Base-by-base conservation (phyloP, 1,139 yeast genomes). In the Candida dubliniensis region DNA sequence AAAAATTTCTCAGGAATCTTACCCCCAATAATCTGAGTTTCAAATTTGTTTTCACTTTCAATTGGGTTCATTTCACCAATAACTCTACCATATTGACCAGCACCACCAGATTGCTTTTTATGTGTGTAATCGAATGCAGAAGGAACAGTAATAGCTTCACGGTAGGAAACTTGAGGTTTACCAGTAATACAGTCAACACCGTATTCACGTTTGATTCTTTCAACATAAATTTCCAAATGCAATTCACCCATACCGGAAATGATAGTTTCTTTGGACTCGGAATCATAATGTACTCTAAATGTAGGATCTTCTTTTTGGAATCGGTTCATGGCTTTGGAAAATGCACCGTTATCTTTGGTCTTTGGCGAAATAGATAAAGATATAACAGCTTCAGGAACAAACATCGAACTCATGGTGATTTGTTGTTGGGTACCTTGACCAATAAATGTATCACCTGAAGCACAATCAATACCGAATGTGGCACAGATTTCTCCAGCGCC, bases 401-500 rank as follows among this genome's bases (percentile, higher is more conserved):
- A 93, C 99, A 93, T 93, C 8, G 98, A 88, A 47, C 95, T 83
- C 98, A 93, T 91, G 48, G 97, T 84, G 58, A 87, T 85, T 54
- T 83, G 76, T 48, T 82, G 73, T 38, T 79, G 77, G 41, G 95
- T 91, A 58, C 87, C 95, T 29, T 63, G 69, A 18, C 74, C 74
- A 42, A 96, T 86, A 67, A 93, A 93, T 8, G 98, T 90, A 64
- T 93, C 99, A 61, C 99, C 99, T 8, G 99, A 95, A n/a, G 98
- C 86, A 77, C 99, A 93, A 67, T 95, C 99, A 57, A 93, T 87
- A 69, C 99, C 99, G 60, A 95, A 93, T 50, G 99, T 93, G 44
- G 99, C 99, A 73, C 99, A 95, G 58, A 93, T 93, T 71, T 93
- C 99, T 65, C 99, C 99, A 36, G 99, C 93, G 25, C 95, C 95